Evolutionary conservation across 257 asterid species (phyloP), one percentile per base, ranked within the genome.

Genomic region (Ilex aquifolium): DNA sequence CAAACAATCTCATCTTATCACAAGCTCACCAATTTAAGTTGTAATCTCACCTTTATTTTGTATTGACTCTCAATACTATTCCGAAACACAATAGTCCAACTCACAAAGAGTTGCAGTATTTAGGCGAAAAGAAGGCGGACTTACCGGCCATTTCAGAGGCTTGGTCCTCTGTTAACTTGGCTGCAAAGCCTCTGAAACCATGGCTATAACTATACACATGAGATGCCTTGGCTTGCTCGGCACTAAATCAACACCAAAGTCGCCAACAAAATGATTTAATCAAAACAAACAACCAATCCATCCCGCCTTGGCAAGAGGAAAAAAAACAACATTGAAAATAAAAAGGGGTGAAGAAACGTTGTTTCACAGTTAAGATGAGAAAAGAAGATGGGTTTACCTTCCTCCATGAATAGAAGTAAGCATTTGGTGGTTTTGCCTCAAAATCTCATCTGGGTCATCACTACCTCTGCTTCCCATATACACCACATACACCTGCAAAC

Each of bases 181-280:
- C 98, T n/a, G 98, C 96, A 82, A 91, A 88, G 32, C 96, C 98
- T 76, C 90, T 85, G 75, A 91, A 91, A 72, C 95, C 95, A 73
- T 91, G 88, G 65, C 76, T 83, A 58, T 91, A 91, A 72, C 95
- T 91, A 62, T 83, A 83, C 70, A 88, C 89, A 77, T 88, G 98
- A 59, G 96, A 83, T 44, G 81, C 88, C 77, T 72, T 75, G 60
- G 98, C 98, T 67, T 75, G 64, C 66, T 91, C 96, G 72, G 65
- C 80, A 71, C 98, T 91, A 83, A 72, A 73, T 65, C 66, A 13
- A 50, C 30, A 31, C 74, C 65, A 59, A 64, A 51, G 57, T 12
- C 60, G 32, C 62, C 50, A 65, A 27, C 52, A 66, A 49, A 13
- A 62, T 14, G 27, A 53, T 6, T 15, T 3, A 53, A 5, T 8